A percentile compares a stretch with the other conserved stretches of the same genome.
phyloP scores from a whole-genome alignment of 2,329 filamentous ascomycete species.

The Sclerotinia nivalis region DNA sequence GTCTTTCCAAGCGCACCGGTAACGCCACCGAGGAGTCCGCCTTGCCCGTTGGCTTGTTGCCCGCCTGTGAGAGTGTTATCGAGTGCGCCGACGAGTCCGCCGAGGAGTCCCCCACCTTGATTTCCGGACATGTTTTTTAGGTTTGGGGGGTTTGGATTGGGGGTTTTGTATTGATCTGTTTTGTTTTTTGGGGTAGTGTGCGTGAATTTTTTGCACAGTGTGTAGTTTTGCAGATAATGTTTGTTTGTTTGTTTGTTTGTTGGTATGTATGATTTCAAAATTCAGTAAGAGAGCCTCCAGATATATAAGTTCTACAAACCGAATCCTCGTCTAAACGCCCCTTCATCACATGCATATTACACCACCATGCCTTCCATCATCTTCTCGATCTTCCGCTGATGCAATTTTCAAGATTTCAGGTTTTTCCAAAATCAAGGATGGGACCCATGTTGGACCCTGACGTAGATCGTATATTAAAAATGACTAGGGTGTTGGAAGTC shows the following conservation, averaged over 20 bases:
- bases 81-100: slow-evolving; percentile 38
- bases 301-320: slow-evolving; percentile 5
- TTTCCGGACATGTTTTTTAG: slow-evolving; percentile 17
- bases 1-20: slow-evolving; percentile 41
- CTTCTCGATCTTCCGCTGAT: neutral
- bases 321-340: neutral
- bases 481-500: neutral
- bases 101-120: slow-evolving; percentile 25
- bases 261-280: neutral
- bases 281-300: neutral
- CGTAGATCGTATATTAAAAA: slow-evolving; percentile 15
- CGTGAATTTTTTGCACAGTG: neutral
- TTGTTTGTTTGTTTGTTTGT: neutral
- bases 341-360: slow-evolving; percentile 14
- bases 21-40: slow-evolving; percentile 43
- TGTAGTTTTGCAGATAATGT: neutral
- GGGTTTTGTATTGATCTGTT: neutral
- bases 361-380: slow-evolving; percentile 10
- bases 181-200: neutral
- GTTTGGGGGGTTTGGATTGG: neutral
- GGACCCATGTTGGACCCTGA: slow-evolving; percentile 16
- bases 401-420: slow-evolving; percentile 3
- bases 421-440: slow-evolving; percentile 17
- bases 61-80: slow-evolving; percentile 46
- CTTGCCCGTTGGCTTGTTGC: slow-evolving; percentile 44